Percentiles rank a stretch among this genome's conserved stretches.
phyloP scores from a whole-genome alignment of 305 asterid species.

The Caryopteris hybrid region DNA sequence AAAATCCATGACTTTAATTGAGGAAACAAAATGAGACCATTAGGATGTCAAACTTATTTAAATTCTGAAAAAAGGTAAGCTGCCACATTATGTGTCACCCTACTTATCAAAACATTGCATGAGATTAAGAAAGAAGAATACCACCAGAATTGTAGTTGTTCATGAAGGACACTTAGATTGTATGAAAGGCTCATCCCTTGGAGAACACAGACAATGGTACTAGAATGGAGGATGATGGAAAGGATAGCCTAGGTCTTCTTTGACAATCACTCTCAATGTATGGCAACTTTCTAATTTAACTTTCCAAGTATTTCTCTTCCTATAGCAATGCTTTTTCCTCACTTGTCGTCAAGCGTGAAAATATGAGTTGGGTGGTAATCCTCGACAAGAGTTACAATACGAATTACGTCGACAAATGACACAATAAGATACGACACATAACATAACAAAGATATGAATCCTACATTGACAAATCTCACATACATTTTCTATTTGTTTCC shows the following conservation, averaged over 20 bases:
- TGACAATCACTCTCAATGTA: neutral
- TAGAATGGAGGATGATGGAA: neutral
- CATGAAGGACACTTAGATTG: too few relatives aligned
- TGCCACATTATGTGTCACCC: neutral
- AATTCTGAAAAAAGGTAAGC: too few relatives aligned
- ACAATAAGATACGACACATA: too few relatives aligned
- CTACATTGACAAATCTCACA: constrained; percentile 1
- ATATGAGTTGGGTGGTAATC: too few relatives aligned
- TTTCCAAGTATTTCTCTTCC: neutral
- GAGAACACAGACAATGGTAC: neutral
- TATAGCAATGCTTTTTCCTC: neutral
- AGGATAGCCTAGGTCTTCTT: too few relatives aligned
- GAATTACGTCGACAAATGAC: too few relatives aligned
- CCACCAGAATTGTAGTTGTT: too few relatives aligned
- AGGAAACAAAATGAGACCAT: neutral
- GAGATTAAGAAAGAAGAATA: too few relatives aligned
- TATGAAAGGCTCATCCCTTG: too few relatives aligned
- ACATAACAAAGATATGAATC: neutral
- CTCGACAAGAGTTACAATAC: too few relatives aligned
- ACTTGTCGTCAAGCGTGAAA: too few relatives aligned
- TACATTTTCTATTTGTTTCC: neutral
- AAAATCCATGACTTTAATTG: neutral
- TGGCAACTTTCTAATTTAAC: neutral
- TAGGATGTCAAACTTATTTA: neutral
- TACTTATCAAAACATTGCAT: neutral